A percentile compares a stretch with the other conserved stretches of the same genome.
These are phyloP conservation scores for Citrus mangshanensis DNA, from an alignment of 345 rosid species.

Conservation along the genomic window DNA sequence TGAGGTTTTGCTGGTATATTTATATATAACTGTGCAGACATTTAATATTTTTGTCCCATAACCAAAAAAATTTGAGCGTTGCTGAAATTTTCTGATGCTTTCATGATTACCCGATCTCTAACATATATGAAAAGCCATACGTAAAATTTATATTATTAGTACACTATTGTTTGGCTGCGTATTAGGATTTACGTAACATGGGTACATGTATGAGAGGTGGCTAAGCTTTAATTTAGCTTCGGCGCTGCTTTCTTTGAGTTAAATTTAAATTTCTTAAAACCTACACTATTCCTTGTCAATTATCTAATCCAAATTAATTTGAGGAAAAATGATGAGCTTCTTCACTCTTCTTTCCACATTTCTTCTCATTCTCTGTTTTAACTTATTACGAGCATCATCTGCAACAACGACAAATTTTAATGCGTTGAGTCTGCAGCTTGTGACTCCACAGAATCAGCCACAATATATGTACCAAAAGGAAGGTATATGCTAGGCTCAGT, in stretches of 20 bases:
- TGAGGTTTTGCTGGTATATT: too few relatives aligned
- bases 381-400: not conserved
- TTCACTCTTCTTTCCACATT: not conserved
- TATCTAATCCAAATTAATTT: not conserved
- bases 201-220: too few relatives aligned
- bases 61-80: too few relatives aligned
- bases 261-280: not conserved
- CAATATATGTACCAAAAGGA: not conserved
- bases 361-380: not conserved
- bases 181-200: not conserved
- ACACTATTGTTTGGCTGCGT: not conserved
- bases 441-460: not conserved
- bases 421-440: constrained; percentile 15
- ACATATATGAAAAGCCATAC: too few relatives aligned
- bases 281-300: not conserved
- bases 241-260: not conserved
- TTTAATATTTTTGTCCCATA: too few relatives aligned
- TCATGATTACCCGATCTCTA: too few relatives aligned
- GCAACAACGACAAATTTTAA: not conserved
- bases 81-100: too few relatives aligned
- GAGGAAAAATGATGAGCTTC: too few relatives aligned
- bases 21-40: too few relatives aligned
- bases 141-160: not conserved
- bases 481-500: constrained; percentile 7
- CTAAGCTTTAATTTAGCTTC: too few relatives aligned